Evolutionary conservation across 2,329 filamentous ascomycete genomes (phyloP), one percentile per base, ranked within the genome.

Genomic region (Dothidotthia symphoricarpi): DNA sequence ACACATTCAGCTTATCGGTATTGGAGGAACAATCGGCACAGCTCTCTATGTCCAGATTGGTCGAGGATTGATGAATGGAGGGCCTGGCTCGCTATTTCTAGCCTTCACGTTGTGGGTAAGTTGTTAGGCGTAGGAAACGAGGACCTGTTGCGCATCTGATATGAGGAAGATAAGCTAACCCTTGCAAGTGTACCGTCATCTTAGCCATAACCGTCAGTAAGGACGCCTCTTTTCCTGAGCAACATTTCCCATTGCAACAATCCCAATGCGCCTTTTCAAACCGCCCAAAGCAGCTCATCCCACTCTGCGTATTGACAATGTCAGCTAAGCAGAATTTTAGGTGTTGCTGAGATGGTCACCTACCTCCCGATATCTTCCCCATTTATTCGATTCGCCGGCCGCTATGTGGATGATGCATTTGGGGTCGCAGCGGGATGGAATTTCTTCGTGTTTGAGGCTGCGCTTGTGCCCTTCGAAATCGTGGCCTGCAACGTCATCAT

Each of bases 311-410:
- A 28, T 35, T 41, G 27, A 37, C 43, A 32, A 13, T 26, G 25
- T 22, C 19, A 36, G 49, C 57, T 59, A 54, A 63, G 44, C 24
- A 10, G 19, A 16, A 29, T 14, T 19, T 11, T 47, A 69, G 65
- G 69, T 58, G 79, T 86, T 69, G 82, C 83, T 10, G 85, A 88
- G 61, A 87, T 88, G 83, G 84, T 86, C 6, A 85, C 83, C 0
- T 87, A 85, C 48, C 70, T 87, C 2, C 85, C 86, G 6, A 85
- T 89, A 36, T 86, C 83, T 0, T 87, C 83, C 27, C 84, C 85
- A 0, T 89, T 90, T 62, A 85, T 89, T 57, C 81, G 83, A 16
- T 87, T 89, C 54, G 85, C 85, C 3, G 83, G 84, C 11, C 77
- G 83, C 31, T 88, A 81, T 49, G 83, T 88, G 19, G 85, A 88